phyloP scores from a whole-genome alignment of 1,139 yeast species.

The Ogataea hybrid region DNA sequence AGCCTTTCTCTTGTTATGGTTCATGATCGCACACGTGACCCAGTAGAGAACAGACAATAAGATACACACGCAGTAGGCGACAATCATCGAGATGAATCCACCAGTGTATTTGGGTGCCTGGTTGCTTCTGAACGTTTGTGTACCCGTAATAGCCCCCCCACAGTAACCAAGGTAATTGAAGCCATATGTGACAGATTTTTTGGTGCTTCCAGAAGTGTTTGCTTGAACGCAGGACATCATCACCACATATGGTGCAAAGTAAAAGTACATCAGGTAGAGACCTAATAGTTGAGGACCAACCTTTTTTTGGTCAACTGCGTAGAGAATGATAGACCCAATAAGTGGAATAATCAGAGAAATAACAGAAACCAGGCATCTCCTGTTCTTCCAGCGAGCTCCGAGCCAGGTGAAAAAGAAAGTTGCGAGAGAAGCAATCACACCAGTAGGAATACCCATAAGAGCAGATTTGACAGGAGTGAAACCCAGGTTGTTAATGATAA shows the following conservation, averaged over 20 bases:
- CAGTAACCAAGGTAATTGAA: slow-evolving; percentile 38
- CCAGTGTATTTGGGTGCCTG: slow-evolving; percentile 41
- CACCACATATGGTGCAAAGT: slow-evolving; percentile 29
- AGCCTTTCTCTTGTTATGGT: slow-evolving; percentile 11
- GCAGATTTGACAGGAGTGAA: slow-evolving; percentile 29
- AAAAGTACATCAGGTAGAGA: slow-evolving; percentile 22
- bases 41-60: slow-evolving; percentile 32
- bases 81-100: slow-evolving; percentile 34
- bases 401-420: slow-evolving; percentile 20
- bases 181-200: slow-evolving; percentile 42
- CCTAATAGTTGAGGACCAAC: slow-evolving; percentile 33
- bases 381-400: slow-evolving; percentile 21
- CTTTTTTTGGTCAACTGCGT: slow-evolving; percentile 31
- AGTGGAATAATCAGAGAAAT: slow-evolving; percentile 31
- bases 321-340: slow-evolving; percentile 35
- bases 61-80: slow-evolving; percentile 35
- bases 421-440: slow-evolving; percentile 31
- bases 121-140: slow-evolving; percentile 40
- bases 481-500: slow-evolving; percentile 29
- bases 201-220: slow-evolving; percentile 47
- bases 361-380: slow-evolving; percentile 17
- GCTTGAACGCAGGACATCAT: slow-evolving; percentile 35
- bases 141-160: slow-evolving; percentile 45
- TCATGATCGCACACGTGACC: slow-evolving; percentile 30
- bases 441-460: slow-evolving; percentile 27